Evolutionary conservation across 768 basidiomycete species (phyloP).

Genomic region (Mycena crocata): DNA sequence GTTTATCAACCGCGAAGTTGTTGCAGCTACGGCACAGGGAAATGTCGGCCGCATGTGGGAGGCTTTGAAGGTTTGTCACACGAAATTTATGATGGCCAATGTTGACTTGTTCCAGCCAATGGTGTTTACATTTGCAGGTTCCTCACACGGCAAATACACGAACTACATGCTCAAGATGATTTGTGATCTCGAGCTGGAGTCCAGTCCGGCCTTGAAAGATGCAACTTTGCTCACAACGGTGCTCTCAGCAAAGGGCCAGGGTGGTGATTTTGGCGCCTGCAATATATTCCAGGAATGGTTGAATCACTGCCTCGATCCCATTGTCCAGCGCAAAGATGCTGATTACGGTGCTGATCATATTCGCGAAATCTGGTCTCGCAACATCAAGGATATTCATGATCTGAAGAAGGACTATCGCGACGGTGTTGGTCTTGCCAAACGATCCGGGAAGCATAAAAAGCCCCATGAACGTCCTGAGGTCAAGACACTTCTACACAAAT

Average conservation of each 20-base stretch:
- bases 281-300: conserved; percentile 50
- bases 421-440: conserved; percentile 35
- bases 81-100: no score
- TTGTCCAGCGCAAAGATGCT: conserved; percentile 40
- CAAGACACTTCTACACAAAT: conserved; percentile 31
- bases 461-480: conserved; percentile 38
- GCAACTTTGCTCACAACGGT: conserved; percentile 41
- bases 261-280: conserved; percentile 37
- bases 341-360: conserved; percentile 44
- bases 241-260: conserved; percentile 42
- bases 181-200: conserved; percentile 45
- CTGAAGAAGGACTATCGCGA: conserved; percentile 44
- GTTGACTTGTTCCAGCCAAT: no score
- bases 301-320: conserved; percentile 44
- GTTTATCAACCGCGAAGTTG: no score
- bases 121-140: conserved; percentile 49
- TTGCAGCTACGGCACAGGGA: no score
- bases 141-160: conserved; percentile 45
- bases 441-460: conserved; percentile 36
- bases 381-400: conserved; percentile 44
- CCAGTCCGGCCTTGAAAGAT: conserved; percentile 30
- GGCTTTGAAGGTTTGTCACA: no score
- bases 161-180: conserved; percentile 48
- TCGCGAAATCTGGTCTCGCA: conserved; percentile 42
- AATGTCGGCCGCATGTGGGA: no score